Percentiles rank a stretch among this genome's conserved stretches.
Evolutionary conservation across 225 moss, liverwort and hornwort genomes (phyloP).

Genomic region (Polytrichum commune): DNA sequence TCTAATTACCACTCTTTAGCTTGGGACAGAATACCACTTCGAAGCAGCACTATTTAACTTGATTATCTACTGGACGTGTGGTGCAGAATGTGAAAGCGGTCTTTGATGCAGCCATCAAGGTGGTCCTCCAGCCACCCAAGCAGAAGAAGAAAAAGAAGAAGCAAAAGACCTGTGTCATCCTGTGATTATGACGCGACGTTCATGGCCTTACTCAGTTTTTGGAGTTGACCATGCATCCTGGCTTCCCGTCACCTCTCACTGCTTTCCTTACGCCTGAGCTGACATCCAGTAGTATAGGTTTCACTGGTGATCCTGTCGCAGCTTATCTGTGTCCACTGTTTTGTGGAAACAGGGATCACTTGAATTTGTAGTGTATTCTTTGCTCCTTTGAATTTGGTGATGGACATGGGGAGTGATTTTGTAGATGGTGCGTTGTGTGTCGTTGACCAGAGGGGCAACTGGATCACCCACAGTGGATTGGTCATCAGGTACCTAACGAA

Average conservation of each 20-base stretch:
- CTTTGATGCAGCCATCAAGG: constrained; percentile 98
- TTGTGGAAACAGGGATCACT: constrained; percentile 44
- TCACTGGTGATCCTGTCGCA: constrained; percentile 36
- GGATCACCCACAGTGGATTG: constrained; percentile 31
- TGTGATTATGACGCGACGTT: constrained; percentile 48
- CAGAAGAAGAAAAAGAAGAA: constrained; percentile 99
- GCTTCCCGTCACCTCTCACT: constrained; percentile 28
- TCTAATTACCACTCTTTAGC: too few relatives aligned
- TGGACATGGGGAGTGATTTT: constrained; percentile 57
- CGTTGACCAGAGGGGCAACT: constrained; percentile 35
- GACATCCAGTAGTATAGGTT: constrained; percentile 45
- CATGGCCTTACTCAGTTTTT: constrained; percentile 50
- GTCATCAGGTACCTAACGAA: constrained; percentile 39
- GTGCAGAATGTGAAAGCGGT: constrained; percentile 99
- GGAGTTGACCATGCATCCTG: constrained; percentile 42
- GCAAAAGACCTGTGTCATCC: constrained; percentile 91
- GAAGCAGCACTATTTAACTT: too few relatives aligned
- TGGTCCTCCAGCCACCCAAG: constrained; percentile 98
- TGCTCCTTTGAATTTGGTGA: constrained; percentile 51
- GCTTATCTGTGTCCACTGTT: constrained; percentile 35
- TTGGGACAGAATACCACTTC: too few relatives aligned
- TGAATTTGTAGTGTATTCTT: constrained; percentile 65
- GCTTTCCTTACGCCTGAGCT: constrained; percentile 41
- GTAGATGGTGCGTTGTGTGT: constrained; percentile 45
- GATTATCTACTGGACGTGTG: not conserved